Evolutionary conservation across 768 basidiomycete genomes (phyloP), one percentile per base, ranked within the genome.

Genomic region (Lentinula detonsa): DNA sequence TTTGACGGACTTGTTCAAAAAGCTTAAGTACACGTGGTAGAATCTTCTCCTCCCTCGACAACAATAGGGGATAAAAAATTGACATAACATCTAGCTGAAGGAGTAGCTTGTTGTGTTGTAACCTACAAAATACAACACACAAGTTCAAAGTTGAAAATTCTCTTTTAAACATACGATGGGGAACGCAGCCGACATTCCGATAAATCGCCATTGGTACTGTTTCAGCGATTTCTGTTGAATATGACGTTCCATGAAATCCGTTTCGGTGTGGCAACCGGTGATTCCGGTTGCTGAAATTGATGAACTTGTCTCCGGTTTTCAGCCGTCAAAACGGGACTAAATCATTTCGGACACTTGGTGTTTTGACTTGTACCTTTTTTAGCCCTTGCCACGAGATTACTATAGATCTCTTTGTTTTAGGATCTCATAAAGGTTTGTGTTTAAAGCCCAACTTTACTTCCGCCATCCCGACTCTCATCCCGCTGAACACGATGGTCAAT

Each of bases 281-380:
- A 56, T 56, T 43, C 55, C 55, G 55, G 55, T 56, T 21, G 13
- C 23, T 56, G 40, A 13, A 54, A 54, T 37, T 54, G 35, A 54
- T 54, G 35, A 7, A 39, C 53, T 54, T 54, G 34, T 48, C 34
- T n/a, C 53, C 34, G 53, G 53, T 35, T 54, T 54, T 35, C 9
- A 37, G 53, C 53, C 53, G 53, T 54, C 53, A 35, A 54, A 54
- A 54, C 18, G 53, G 53, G 37, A 54, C 53, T 54, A 54, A 54
- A 37, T 35, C 53, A 40, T 54, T 54, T 54, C 37, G 31, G 53
- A 54, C 16, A 28, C 28, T 28, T 21, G n/a, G 31, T 35, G 50
- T 51, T 51, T 51, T 54, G 53, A 54, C 34, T 40, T 39, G 53
- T 54, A 54, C 53, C 53, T 54, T 54, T 54, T 54, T 54, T 21